phyloP scores from a whole-genome alignment of 345 rosid species.

The Psidium guajava region DNA sequence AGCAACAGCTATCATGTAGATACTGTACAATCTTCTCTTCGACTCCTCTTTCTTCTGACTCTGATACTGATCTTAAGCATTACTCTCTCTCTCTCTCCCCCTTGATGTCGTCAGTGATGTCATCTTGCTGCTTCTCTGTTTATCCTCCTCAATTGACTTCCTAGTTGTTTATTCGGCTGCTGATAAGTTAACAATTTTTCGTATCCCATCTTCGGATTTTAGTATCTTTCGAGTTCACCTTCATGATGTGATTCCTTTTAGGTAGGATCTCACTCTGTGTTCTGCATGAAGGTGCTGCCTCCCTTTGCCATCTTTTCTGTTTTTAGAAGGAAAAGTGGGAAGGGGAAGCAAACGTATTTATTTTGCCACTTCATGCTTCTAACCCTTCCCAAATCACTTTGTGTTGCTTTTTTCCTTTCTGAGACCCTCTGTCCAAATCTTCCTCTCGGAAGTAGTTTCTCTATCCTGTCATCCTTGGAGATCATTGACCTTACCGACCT shows the following conservation, averaged over 20 bases:
- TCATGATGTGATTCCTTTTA: not conserved
- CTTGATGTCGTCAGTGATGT: not conserved
- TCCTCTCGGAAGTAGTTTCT: conserved; percentile 1
- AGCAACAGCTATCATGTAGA: not conserved
- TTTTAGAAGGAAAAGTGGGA: conserved; percentile 64
- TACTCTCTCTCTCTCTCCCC: not conserved
- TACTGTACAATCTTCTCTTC: not conserved
- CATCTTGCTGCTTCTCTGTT: not conserved
- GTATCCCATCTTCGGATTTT: not conserved
- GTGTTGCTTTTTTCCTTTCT: not conserved
- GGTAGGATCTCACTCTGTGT: conserved; percentile 9
- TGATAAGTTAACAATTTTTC: conserved; percentile 7
- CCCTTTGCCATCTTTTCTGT: conserved; percentile 37
- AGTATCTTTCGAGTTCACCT: not conserved
- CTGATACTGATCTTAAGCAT: not conserved
- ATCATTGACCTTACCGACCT: conserved; percentile 7
- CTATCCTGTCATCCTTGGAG: conserved; percentile 7
- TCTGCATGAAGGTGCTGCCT: conserved; percentile 2
- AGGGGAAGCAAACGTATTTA: conserved; percentile 16
- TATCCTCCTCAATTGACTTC: not conserved
- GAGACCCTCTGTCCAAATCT: conserved; percentile 4
- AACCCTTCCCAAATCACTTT: not conserved
- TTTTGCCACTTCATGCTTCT: conserved; percentile 11
- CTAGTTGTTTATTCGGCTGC: conserved; percentile 2
- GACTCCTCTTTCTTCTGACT: not conserved